Percentiles rank a stretch among this genome's conserved stretches.
Evolutionary conservation across 306 rosid species (phyloP).

Genomic region (Cotoneaster glaucophyllus): DNA sequence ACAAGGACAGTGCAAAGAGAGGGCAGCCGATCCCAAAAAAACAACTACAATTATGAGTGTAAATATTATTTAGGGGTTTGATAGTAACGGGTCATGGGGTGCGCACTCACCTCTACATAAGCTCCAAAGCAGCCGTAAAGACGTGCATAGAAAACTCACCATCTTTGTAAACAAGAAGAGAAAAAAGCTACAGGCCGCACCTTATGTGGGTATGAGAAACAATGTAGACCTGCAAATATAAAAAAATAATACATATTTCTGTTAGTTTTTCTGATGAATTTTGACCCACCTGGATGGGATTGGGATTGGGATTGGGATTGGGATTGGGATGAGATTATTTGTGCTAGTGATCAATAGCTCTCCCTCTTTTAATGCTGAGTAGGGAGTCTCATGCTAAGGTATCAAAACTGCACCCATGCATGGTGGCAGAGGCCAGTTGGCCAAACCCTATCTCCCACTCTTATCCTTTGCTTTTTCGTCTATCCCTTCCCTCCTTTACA

Average conservation of each 20-base stretch:
- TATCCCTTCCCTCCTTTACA: not conserved
- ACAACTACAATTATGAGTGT: slow-evolving; percentile 25
- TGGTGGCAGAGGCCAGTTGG: not conserved
- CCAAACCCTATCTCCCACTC: slow-evolving; percentile 1
- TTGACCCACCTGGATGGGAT: slow-evolving; percentile 20
- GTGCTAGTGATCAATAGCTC: slow-evolving; percentile 4
- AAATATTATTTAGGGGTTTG: slow-evolving; percentile 1
- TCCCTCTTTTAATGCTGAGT: slow-evolving; percentile 24
- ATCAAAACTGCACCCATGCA: slow-evolving; percentile 10
- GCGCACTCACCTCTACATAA: not conserved
- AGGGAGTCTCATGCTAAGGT: slow-evolving; percentile 17
- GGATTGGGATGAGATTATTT: slow-evolving; percentile 9
- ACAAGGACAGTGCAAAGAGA: slow-evolving; percentile 38
- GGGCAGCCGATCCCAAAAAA: slow-evolving; percentile 52
- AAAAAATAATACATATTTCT: not conserved
- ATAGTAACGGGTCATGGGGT: slow-evolving; percentile 18
- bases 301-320: not conserved
- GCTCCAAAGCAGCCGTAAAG: slow-evolving; percentile 28
- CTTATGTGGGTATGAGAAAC: not conserved
- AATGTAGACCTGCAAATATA: not conserved
- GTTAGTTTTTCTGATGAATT: not conserved
- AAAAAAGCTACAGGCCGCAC: not conserved
- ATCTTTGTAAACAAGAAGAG: not conserved
- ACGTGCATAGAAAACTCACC: not conserved
- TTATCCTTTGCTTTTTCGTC: slow-evolving; percentile 22